phyloP scores from a whole-genome alignment of 176 grass and related monocot species.

The Aegilops speltoides region DNA sequence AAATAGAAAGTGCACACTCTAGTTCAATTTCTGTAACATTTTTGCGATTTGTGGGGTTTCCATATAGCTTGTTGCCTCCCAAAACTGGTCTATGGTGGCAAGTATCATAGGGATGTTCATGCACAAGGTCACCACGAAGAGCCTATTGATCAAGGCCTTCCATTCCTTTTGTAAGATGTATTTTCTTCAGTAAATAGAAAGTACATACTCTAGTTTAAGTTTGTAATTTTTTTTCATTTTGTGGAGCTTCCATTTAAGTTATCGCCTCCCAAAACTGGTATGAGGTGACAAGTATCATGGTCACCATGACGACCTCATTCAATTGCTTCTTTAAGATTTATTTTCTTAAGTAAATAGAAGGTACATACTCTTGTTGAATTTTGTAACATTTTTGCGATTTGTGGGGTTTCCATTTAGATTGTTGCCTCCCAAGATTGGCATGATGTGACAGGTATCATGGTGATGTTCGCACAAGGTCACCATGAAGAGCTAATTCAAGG shows the following conservation, averaged over 20 bases:
- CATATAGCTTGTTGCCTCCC: conserved; percentile 66
- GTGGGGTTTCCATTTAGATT: conserved; percentile 44
- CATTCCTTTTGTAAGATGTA: too few relatives aligned
- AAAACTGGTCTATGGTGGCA: conserved; percentile 72
- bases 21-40: neutral
- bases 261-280: too few relatives aligned
- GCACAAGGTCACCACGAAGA: conserved; percentile 29
- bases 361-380: neutral
- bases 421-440: conserved; percentile 63
- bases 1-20: too few relatives aligned
- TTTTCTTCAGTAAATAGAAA: too few relatives aligned
- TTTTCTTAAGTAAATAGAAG: neutral
- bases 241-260: too few relatives aligned
- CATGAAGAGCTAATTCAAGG: conserved; percentile 52
- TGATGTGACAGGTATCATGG: conserved; percentile 62
- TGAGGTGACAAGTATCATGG: too few relatives aligned
- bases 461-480: conserved; percentile 32
- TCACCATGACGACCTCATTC: too few relatives aligned
- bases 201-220: too few relatives aligned
- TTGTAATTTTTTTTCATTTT: too few relatives aligned
- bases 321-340: conserved; percentile 67
- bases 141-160: too few relatives aligned
- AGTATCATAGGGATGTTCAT: conserved; percentile 43
- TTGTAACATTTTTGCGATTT: neutral
- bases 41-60: neutral